A percentile compares a stretch with the other conserved stretches of the same genome.
Conservation (phyloP, 768 basidiomycete species). For the Gymnopilus dilepis region DNA sequence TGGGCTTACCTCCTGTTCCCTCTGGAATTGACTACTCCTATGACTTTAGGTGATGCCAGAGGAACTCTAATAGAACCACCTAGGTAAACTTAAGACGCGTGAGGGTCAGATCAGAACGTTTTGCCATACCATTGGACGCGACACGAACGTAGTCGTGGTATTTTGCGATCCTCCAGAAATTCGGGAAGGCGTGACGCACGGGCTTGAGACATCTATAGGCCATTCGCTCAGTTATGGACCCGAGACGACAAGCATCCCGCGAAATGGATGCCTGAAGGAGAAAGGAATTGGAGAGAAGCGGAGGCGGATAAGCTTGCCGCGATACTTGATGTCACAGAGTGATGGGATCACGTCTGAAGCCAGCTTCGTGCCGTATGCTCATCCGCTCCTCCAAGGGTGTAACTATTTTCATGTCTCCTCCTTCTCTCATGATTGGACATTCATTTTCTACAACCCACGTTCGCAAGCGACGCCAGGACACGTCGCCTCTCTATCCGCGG, state of each 20-base stretch:
- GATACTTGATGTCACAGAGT: neutral
- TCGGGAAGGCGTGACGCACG: slow-evolving; percentile 17
- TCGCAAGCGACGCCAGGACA: neutral
- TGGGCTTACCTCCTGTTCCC: slow-evolving; percentile 68
- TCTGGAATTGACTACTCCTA: slow-evolving; percentile 76
- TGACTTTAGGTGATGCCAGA: slow-evolving; percentile 75
- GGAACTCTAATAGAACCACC: slow-evolving; percentile 73
- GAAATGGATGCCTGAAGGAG: slow-evolving; percentile 12
- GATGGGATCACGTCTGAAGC: slow-evolving; percentile 1
- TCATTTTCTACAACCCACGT: neutral
- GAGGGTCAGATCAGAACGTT: neutral
- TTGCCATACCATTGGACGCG: slow-evolving; percentile 38
- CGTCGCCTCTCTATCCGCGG: neutral
- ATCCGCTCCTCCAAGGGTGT: neutral
- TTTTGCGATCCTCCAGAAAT: slow-evolving; percentile 26
- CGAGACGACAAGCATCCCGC: slow-evolving; percentile 26
- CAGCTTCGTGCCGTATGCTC: neutral
- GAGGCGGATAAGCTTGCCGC: neutral
- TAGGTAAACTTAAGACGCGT: slow-evolving; percentile 31
- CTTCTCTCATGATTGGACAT: neutral
- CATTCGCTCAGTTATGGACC: slow-evolving; percentile 26
- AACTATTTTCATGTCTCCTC: neutral
- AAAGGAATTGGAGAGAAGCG: slow-evolving; percentile 11
- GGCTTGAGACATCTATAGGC: slow-evolving; percentile 28
- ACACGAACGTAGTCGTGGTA: slow-evolving; percentile 81